A percentile compares a stretch with the other conserved stretches of the same genome.
Evolutionary conservation across 208 protist species (phyloP).

Genomic region (Spongospora subterranea): DNA sequence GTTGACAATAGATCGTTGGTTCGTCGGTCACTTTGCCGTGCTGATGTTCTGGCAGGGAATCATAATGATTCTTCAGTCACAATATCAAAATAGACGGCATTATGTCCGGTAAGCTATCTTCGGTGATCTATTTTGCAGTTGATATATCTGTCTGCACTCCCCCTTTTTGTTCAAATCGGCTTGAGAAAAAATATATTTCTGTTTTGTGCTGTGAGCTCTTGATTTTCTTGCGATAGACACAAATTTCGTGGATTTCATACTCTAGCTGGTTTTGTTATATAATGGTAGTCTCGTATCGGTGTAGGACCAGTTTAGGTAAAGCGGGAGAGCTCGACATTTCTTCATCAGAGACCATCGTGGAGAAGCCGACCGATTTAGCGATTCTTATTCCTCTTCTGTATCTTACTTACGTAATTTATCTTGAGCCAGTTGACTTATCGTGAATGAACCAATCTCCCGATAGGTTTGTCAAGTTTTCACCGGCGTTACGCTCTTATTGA

Average conservation of each 20-base stretch:
- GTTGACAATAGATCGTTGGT: not conserved
- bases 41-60: conserved; percentile 42
- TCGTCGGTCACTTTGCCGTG: not conserved
- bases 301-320: conserved; percentile 32
- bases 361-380: conserved; percentile 28
- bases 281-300: too few species aligned
- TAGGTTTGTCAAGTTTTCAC: not conserved
- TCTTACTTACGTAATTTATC: conserved; percentile 12
- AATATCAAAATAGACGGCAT: conserved; percentile 37
- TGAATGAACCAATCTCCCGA: too few species aligned
- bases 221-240: too few species aligned
- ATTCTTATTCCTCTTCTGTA: conserved; percentile 29
- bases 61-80: conserved; percentile 17
- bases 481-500: not conserved
- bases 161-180: too few species aligned
- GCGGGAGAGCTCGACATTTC: conserved; percentile 39
- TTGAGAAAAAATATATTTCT: too few species aligned
- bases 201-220: too few species aligned
- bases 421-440: too few species aligned
- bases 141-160: too few species aligned
- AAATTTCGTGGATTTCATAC: too few species aligned
- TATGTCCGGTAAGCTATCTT: conserved; percentile 16
- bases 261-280: too few species aligned
- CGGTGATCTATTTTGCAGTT: not conserved
- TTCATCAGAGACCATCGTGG: not conserved